Evolutionary conservation across 1,139 yeast genomes (phyloP).

Genomic region (Lodderomyces elongisporus): DNA sequence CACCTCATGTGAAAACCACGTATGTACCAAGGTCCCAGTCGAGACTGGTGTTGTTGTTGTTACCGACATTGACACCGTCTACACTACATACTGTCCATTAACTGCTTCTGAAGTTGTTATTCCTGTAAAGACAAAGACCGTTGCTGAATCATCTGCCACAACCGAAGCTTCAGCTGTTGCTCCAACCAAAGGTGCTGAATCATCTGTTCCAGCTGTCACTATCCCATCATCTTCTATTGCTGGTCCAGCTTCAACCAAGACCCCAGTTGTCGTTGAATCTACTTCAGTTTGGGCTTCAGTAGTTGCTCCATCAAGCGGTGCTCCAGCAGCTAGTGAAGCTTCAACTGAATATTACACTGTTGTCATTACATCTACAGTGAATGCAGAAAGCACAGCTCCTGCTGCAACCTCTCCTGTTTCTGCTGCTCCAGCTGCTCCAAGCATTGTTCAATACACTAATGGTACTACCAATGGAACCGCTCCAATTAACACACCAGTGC

Average conservation of each 20-base stretch:
- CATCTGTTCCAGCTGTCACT: slow-evolving; percentile 4
- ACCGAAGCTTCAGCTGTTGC: slow-evolving; percentile 1
- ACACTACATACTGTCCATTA: slow-evolving; percentile 33
- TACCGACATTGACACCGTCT: slow-evolving; percentile 22
- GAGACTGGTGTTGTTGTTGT: slow-evolving; percentile 32
- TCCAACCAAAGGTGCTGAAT: slow-evolving; percentile 4
- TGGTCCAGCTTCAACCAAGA: slow-evolving; percentile 1
- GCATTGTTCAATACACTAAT: no score
- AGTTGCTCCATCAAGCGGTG: no score
- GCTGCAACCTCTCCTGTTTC: slow-evolving; percentile 1
- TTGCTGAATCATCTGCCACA: no score
- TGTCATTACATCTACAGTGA: slow-evolving; percentile 9
- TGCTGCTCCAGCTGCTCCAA: slow-evolving; percentile 7
- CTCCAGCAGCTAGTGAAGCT: slow-evolving; percentile 5
- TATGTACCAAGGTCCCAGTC: slow-evolving; percentile 27
- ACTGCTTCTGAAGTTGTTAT: slow-evolving; percentile 10
- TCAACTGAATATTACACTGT: slow-evolving; percentile 5
- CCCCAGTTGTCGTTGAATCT: slow-evolving; percentile 3
- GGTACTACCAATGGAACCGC: no score
- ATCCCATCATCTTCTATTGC: slow-evolving; percentile 4
- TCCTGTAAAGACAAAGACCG: slow-evolving; percentile 3
- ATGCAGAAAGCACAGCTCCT: slow-evolving; percentile 6
- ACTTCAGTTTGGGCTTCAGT: slow-evolving; percentile 4
- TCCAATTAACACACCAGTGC: not conserved
- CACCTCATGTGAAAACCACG: slow-evolving; percentile 41